phyloP scores from a whole-genome alignment of 2,329 filamentous ascomycete species.

The Stachybotrys chartarum region DNA sequence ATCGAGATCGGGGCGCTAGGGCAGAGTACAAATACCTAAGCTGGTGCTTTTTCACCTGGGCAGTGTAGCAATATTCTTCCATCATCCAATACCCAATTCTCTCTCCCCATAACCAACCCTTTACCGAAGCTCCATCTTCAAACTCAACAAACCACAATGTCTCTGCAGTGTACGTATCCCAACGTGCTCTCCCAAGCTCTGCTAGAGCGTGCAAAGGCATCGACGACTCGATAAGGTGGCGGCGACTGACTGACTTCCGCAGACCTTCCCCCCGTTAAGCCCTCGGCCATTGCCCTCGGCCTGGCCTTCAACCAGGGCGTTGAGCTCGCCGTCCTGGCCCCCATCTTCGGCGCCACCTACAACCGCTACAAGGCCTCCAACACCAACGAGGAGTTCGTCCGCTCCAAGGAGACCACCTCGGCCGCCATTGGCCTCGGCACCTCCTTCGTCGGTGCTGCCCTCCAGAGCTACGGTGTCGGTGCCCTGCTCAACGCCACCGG shows the following conservation, averaged over 20 bases:
- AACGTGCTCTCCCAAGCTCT: not conserved
- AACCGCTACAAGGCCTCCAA: conserved; percentile 85
- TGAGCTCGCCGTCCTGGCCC: conserved; percentile 79
- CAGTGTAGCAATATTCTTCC: not conserved
- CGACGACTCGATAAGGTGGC: not conserved
- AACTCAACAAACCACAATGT: conserved; percentile 36
- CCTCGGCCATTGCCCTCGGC: conserved; percentile 93
- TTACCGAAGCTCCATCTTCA: not conserved
- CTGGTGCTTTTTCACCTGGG: not conserved
- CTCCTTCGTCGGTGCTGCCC: conserved; percentile 77
- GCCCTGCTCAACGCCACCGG: conserved; percentile 92
- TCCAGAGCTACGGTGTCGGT: conserved; percentile 85
- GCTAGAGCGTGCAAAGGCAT: not conserved
- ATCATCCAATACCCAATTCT: not conserved
- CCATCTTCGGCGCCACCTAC: conserved; percentile 92
- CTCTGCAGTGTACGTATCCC: conserved; percentile 48
- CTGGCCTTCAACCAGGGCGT: conserved; percentile 92
- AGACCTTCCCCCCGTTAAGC: conserved; percentile 77
- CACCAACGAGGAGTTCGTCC: conserved; percentile 93
- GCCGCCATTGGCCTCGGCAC: conserved; percentile 87
- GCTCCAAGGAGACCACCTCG: conserved; percentile 83
- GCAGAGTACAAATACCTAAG: conserved; percentile 8
- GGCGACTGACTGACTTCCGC: not conserved
- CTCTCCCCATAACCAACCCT: conserved; percentile 2
- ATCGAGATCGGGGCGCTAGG: conserved; percentile 13